A percentile compares a stretch with the other conserved stretches of the same genome.
Evolutionary conservation across 352 stramenopile genomes (phyloP).

Genomic region (Elongisporangium undulatum): DNA sequence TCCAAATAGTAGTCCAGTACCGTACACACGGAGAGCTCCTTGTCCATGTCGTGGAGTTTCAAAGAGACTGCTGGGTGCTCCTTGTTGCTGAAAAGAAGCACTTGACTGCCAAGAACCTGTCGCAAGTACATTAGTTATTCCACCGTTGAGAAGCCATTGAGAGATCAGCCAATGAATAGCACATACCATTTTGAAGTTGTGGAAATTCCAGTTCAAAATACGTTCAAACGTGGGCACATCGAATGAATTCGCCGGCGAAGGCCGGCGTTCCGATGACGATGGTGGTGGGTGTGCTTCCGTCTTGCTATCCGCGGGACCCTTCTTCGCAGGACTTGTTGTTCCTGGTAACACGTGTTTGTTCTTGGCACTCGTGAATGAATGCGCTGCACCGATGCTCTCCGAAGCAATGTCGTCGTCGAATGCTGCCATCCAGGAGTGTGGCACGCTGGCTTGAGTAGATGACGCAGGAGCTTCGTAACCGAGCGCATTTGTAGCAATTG

Average conservation of each 20-base stretch:
- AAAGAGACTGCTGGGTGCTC: constrained; percentile 82
- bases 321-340: neutral
- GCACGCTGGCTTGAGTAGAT: neutral
- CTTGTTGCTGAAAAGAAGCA: constrained; percentile 80
- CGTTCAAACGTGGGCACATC: constrained; percentile 58
- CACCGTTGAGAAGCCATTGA: neutral
- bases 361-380: neutral
- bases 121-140: constrained; percentile 1
- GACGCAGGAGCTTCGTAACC: neutral
- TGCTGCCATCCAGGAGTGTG: neutral
- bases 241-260: constrained; percentile 10
- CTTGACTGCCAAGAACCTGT: constrained; percentile 75
- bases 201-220: constrained; percentile 84
- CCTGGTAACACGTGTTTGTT: neutral
- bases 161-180: neutral
- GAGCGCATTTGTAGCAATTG: neutral
- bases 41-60: constrained; percentile 83
- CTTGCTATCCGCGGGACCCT: neutral
- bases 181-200: constrained; percentile 82
- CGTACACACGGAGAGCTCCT: constrained; percentile 75
- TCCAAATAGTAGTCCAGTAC: constrained; percentile 86
- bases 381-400: neutral
- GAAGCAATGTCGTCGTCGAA: neutral
- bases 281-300: neutral
- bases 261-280: neutral